phyloP scores from a whole-genome alignment of 805 yeast genomes.

The Starmera dryadoides region DNA sequence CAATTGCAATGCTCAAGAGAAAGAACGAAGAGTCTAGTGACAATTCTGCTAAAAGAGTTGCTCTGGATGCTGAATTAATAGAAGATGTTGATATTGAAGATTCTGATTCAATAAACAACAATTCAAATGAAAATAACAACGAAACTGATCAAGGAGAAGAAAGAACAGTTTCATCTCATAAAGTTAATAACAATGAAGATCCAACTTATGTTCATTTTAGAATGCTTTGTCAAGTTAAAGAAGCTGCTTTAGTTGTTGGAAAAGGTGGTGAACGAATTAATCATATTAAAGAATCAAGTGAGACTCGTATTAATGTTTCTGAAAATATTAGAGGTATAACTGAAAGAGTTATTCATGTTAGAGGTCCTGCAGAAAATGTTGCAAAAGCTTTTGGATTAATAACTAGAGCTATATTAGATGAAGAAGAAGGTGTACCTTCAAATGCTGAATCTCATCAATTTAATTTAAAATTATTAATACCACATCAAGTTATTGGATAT shows the following conservation, averaged over 20 bases:
- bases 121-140: constrained; percentile 2
- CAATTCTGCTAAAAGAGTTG: constrained; percentile 55
- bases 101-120: neutral
- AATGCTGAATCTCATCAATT: constrained; percentile 45
- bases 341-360: constrained; percentile 66
- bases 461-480: constrained; percentile 56
- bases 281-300: constrained; percentile 54
- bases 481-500: constrained; percentile 75
- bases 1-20: constrained; percentile 39
- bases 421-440: constrained; percentile 59
- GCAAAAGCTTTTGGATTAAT: constrained; percentile 79
- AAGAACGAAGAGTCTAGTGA: constrained; percentile 50
- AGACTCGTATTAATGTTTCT: constrained; percentile 61
- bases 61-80: constrained; percentile 41
- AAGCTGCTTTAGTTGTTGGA: constrained; percentile 72
- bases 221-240: constrained; percentile 69
- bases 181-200: constrained; percentile 28
- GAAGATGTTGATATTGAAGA: constrained; percentile 2
- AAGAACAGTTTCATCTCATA: constrained; percentile 20
- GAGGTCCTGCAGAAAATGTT: constrained; percentile 71
- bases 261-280: constrained; percentile 72
- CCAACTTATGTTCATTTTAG: constrained; percentile 62
- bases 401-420: constrained; percentile 57
- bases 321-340: constrained; percentile 67
- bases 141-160: constrained; percentile 15